Conservation (phyloP, 2,329 filamentous ascomycete genomes). For the Pezizomycotina sp. region DNA sequence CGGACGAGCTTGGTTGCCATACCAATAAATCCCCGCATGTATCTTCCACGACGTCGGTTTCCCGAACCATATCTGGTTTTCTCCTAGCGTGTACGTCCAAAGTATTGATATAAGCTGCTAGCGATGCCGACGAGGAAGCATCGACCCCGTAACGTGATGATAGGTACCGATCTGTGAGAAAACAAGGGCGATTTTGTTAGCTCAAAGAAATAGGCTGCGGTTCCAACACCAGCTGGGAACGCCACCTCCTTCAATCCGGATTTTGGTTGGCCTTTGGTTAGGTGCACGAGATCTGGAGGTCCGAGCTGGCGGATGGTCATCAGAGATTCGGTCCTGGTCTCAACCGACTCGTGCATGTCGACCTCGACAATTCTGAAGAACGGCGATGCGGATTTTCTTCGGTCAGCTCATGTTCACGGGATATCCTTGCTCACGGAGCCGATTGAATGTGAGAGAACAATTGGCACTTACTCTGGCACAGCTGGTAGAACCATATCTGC, state of each 20-base stretch:
- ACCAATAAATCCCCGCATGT: conserved; percentile 88
- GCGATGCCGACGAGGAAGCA: conserved; percentile 88
- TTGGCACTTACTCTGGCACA: conserved; percentile 18
- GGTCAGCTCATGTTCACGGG: not conserved
- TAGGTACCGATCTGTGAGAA: conserved; percentile 88
- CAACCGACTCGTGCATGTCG: conserved; percentile 75
- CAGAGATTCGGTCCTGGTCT: conserved; percentile 79
- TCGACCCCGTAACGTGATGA: conserved; percentile 97
- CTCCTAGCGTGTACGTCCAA: conserved; percentile 60
- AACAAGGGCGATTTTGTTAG: not conserved
- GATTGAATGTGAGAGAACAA: not conserved
- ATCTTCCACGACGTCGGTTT: conserved; percentile 45
- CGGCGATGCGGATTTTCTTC: conserved; percentile 4
- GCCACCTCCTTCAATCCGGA: conserved; percentile 24
- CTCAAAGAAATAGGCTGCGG: conserved; percentile 2
- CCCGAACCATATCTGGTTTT: conserved; percentile 26
- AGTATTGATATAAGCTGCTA: conserved; percentile 96
- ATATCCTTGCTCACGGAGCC: not conserved
- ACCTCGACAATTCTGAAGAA: conserved; percentile 71
- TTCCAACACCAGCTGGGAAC: not conserved
- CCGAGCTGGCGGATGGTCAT: conserved; percentile 77
- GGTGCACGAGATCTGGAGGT: conserved; percentile 85
- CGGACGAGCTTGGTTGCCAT: conserved; percentile 26
- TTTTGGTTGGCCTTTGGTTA: conserved; percentile 46
- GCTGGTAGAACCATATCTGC: conserved; percentile 18